Evolutionary conservation across 2,329 filamentous ascomycete species (phyloP).

Genomic region (Ophiocordyceps sinensis): DNA sequence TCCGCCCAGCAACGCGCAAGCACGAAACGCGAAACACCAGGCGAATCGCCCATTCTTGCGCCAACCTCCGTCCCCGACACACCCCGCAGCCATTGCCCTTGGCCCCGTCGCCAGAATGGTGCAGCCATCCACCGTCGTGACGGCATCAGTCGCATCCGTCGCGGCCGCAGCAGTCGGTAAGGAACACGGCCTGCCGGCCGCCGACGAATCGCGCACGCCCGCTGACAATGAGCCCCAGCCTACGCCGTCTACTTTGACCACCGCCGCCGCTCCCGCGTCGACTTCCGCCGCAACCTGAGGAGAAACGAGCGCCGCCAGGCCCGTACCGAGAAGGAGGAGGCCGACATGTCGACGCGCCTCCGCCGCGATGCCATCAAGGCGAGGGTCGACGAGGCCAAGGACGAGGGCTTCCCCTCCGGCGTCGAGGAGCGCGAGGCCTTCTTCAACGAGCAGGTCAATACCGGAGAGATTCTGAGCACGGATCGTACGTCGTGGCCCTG

Average conservation of each 20-base stretch:
- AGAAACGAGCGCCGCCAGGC: slow-evolving; percentile 61
- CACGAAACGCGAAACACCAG: too few relatives aligned
- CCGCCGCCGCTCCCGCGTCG: slow-evolving; percentile 46
- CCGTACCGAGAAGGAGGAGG: slow-evolving; percentile 58
- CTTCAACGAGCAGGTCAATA: slow-evolving; percentile 91
- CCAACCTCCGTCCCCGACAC: too few relatives aligned
- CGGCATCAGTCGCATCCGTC: slow-evolving; percentile 45
- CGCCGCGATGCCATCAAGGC: slow-evolving; percentile 62
- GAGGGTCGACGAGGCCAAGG: slow-evolving; percentile 67
- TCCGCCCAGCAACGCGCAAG: too few relatives aligned
- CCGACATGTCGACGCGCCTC: slow-evolving; percentile 46
- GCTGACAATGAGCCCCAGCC: background rate
- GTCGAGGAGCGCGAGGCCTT: slow-evolving; percentile 89
- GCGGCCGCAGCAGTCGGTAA: slow-evolving; percentile 47
- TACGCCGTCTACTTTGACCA: slow-evolving; percentile 58
- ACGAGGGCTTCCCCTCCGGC: slow-evolving; percentile 80
- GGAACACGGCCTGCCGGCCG: background rate
- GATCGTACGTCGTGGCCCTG: slow-evolving; percentile 49
- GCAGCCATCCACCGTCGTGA: slow-evolving; percentile 40
- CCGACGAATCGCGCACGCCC: background rate
- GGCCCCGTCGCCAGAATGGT: slow-evolving; percentile 20
- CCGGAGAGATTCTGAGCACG: slow-evolving; percentile 68
- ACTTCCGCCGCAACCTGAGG: slow-evolving; percentile 54
- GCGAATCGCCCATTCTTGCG: too few relatives aligned
- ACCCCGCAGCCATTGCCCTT: too few relatives aligned